Evolutionary conservation across 441 rosid species (phyloP), one percentile per base, ranked within the genome.

Genomic region (Aleurites moluccanus): DNA sequence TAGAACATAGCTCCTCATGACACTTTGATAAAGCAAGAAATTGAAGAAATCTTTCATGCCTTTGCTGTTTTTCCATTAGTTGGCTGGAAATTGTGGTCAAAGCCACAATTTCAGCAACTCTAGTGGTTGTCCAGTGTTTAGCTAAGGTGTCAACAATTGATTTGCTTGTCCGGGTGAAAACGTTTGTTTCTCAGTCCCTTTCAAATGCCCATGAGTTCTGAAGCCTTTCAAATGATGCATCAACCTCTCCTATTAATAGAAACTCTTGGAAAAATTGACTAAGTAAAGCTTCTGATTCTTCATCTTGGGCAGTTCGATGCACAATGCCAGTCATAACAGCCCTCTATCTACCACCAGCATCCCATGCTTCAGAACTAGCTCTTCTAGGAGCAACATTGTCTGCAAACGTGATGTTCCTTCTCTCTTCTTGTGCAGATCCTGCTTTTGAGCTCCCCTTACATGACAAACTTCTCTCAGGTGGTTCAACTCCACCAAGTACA

Each of bases 81-180:
- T 93, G 99, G 72, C 86, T 79, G 63, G 92, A 89, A 49, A 93
- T 76, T 71, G 89, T 88, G 57, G 90, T 80, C 92, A 89, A 84
- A 49, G 96, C 85, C 81, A 93, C 87, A 76, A 96, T 88, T 86
- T 96, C 99, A 80, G 92, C 94, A 65, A 97, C 99, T 84, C 98
- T 92, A 73, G 97, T 93, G 67, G 97, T 93, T 73, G 98, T 93
- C 99, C 98, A 96, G 80, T 96, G 99, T 85, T 96, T 96, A 78
- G 98, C 95, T 79, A 96, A 88, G 78, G 97, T 91, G 87, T 93
- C 96, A 63, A 92, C 92, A 40, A 96, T 92, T 6, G 92, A 90
- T 86, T 89, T 93, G 83, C 99, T 96, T 69, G 81, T 86, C 79
- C 94, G 86, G 57, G 90, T 87, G 80, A 96, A 93, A 77, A 91